Conservation (phyloP, 495 filamentous ascomycete genomes). For the Cercophora samala region DNA sequence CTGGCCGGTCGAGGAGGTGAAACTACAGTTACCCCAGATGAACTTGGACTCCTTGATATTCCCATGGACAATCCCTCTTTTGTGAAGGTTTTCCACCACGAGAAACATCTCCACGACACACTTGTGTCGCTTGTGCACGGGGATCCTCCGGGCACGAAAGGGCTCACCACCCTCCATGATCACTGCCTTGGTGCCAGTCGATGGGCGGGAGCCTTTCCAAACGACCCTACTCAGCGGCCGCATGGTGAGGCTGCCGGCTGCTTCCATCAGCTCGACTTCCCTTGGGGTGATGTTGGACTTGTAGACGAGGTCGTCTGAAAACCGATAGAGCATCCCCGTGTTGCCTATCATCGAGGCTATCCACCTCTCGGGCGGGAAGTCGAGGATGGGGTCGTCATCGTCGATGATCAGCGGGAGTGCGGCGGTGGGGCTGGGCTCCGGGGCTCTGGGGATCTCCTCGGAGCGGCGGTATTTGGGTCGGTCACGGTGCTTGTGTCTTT, state of each 20-base stretch:
- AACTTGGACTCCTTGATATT: constrained; percentile 96
- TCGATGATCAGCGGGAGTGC: constrained; percentile 12
- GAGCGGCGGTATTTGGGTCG: neutral
- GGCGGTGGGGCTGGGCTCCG: neutral
- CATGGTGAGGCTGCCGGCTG: constrained; percentile 21
- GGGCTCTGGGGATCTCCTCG: neutral
- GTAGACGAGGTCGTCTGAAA: constrained; percentile 19
- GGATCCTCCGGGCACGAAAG: constrained; percentile 9
- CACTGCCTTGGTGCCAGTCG: constrained; percentile 15
- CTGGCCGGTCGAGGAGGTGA: neutral
- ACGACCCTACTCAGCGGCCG: constrained; percentile 15
- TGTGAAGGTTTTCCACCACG: constrained; percentile 51
- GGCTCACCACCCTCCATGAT: constrained; percentile 21
- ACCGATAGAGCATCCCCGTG: constrained; percentile 19
- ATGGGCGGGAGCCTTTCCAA: constrained; percentile 11
- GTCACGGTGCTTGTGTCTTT: neutral
- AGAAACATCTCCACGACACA: constrained; percentile 21
- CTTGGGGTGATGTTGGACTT: constrained; percentile 20
- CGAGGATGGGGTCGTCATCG: constrained; percentile 24
- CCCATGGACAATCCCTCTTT: constrained; percentile 74
- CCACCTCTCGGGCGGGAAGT: constrained; percentile 21
- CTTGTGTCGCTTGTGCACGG: neutral
- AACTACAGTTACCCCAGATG: constrained; percentile 67
- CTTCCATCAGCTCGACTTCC: constrained; percentile 20
- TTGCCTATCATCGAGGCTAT: constrained; percentile 22